Evolutionary conservation across 2,329 filamentous ascomycete genomes (phyloP), one percentile per base, ranked within the genome.

Genomic region (Aspergillus chevalieri): DNA sequence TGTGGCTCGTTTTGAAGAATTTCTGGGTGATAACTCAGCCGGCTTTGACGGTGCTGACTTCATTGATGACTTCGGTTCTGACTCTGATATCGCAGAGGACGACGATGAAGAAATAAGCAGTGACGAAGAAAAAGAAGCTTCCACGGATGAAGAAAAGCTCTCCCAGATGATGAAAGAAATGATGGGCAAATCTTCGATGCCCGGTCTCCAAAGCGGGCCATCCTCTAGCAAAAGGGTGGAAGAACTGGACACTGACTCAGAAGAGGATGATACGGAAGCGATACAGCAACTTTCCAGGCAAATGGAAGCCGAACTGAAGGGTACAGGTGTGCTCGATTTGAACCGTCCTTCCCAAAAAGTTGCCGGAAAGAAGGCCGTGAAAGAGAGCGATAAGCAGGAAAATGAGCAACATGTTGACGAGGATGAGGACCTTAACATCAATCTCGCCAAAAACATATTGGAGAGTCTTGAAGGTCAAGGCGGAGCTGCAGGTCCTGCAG

Each of bases 391-490:
- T 9, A 50, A 56, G n/a, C 57, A 56, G 33, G 63, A 63, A 26
- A 52, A 53, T 10, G 54, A 60, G 2, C 52, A 56, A 6, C 43
- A 43, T n/a, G 51, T 54, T 34, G 4, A 41, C 8, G 68, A 69
- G 22, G 83, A 86, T 47, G 79, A 93, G 4, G 78, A 90, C 54
- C 82, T 93, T 24, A 88, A 97, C 64, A 87, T 90, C 58, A 92
- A 93, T 53, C 76, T 98, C 21, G 90, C 88, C 15, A 89, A 87
- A 67, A 97, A 97, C 62, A 75, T 98, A 48, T 75, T 98, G 1
- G 89, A 96, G 67, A 92, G 89, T 60, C 91, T 98, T 70, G 94
- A 95, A 64, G 85, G 87, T 14, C 92, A 97, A 67, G 89, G 78
- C 15, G 93, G 93, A 10, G 81, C 86, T 75, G 78, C 89, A 28